Base-by-base conservation (phyloP, 202 grass and related monocot species). In the Zizania palustris region DNA sequence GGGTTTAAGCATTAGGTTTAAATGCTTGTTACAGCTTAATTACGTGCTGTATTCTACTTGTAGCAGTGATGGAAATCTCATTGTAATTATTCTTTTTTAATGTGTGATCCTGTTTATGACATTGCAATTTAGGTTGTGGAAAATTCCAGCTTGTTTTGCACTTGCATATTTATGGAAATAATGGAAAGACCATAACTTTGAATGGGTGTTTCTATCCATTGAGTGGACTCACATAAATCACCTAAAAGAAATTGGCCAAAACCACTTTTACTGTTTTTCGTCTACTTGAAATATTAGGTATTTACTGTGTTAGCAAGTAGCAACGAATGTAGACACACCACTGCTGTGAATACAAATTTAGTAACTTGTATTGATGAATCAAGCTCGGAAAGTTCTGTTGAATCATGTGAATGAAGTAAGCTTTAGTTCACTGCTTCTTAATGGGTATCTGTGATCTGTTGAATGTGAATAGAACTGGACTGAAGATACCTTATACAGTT, bases 251-350 rank as follows among this genome's bases (percentile, higher is more conserved):
- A 8, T 18, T 0, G 16, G 5, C 5, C 9, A 54, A 53, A 39
- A 6, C 9, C 54, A 37, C 2, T 3, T 28, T 0, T 1, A 19
- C n/a, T 13, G 13, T 53, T 53, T 71, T 39, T 40, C 20, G 5
- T 56, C 3, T 21, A 28, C 28, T 28, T 37, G 34, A 19, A 11
- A 45, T 59, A 18, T 8, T 44, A 15, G 38, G 44, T 73, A 12
- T 38, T 6, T 73, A 58, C 41, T 58, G 39, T 33, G 9, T 74
- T 60, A 74, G 55, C n/a, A n/a, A n/a, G n/a, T n/a, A n/a, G n/a
- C 20, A n/a, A 16, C 4, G 34, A 21, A 57, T 28, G 28, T 28
- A 28, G 28, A 28, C 28, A 28, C 28, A 28, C 28, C 7, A 16
- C 46, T 16, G 4, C 46, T 49, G 46, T 16, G 15, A 49, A 49